Evolutionary conservation across 2,329 filamentous ascomycete genomes (phyloP), one percentile per base, ranked within the genome.

Genomic region (Canariomyces notabilis): DNA sequence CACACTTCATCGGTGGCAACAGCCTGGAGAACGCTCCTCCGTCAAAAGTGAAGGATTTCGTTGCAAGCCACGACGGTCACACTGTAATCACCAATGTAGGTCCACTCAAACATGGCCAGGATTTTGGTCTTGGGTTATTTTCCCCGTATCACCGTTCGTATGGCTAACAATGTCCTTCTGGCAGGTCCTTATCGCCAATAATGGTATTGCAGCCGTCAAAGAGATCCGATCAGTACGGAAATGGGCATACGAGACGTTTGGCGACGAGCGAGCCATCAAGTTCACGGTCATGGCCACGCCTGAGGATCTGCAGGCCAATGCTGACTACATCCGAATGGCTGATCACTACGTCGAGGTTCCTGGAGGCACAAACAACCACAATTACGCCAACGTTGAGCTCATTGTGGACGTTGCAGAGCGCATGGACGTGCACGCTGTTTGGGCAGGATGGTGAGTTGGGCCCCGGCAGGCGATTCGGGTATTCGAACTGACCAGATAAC

Each of bases 241-340:
- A 90, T 98, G 93, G 93, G 93, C 93, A 52, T 98, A 98, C 82
- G 93, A 98, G 74, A 95, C 88, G 6, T 98, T 98, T 66, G 91
- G 93, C 73, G 90, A 98, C 72, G 93, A 98, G 76, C 82, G 87
- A 64, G 93, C 91, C 61, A 96, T 98, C 65, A 90, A 97, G 67
- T 98, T 98, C 74, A 98, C 93, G 54, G 93, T 98, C 66, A 98
- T 98, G 93, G 93, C 93, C 59, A 98, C 93, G 32, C 93, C 93
- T 40, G 93, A 98, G 73, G 93, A 98, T 83, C 71, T 98, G 65
- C 82, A 85, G 67, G 93, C 93, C 66, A 98, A 98, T 68, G 93
- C 93, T 58, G 93, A 98, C 72, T 98, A 98, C 74, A 98, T 98
- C 67, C 83, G 93, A 67, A 97, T 98, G 93, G 93, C 93, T 26